Base-by-base conservation (phyloP, 345 rosid genomes). In the Eucalyptus marginata region DNA sequence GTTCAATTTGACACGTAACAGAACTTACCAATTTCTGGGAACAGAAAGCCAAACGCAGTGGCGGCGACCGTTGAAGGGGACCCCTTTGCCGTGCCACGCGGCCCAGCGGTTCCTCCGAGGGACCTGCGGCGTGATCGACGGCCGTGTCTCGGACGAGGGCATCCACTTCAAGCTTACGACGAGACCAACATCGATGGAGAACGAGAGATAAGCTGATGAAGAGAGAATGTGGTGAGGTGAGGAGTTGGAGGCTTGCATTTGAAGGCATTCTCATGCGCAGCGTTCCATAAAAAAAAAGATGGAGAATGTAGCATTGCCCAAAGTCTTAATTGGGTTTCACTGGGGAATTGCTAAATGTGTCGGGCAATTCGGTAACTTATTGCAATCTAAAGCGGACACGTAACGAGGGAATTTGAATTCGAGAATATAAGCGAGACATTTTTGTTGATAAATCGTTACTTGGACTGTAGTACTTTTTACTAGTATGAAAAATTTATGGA, bases 21-120 rank as follows among this genome's bases (percentile, higher is more conserved):
- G 1, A 52, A 52, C 40, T 40, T 40, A 40, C 40, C 58, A 52
- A 52, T 1, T 52, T 52, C 24, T 52, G 24, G 58, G 58, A 52
- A 52, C 24, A 52, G 58, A 52, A 7, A 18, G 58, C 58, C 58
- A 52, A 18, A 52, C 58, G 58, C 24, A 52, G 58, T 52, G 58
- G 58, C 58, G 2, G 58, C 10, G 24, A 52, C 58, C 24, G 58
- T 52, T 18, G 58, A 52, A 52, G 58, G 58, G 4, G 24, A 52
- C 58, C 58, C 46, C 0, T 52, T 52, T 18, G 56, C 56, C 96
- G 31, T 94, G 93, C 93, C 91, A 91, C 49, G 98, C 98, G 14
- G 92, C 95, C 20, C 99, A 98, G 89, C 96, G 96, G 64, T 97
- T 95, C 95, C 89, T 98, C 90, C 99, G 97, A 1, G 97, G 94